These are phyloP conservation scores for Pichia sp. DNA, from an alignment of 1,139 yeast genomes.

Conservation along the genomic window DNA sequence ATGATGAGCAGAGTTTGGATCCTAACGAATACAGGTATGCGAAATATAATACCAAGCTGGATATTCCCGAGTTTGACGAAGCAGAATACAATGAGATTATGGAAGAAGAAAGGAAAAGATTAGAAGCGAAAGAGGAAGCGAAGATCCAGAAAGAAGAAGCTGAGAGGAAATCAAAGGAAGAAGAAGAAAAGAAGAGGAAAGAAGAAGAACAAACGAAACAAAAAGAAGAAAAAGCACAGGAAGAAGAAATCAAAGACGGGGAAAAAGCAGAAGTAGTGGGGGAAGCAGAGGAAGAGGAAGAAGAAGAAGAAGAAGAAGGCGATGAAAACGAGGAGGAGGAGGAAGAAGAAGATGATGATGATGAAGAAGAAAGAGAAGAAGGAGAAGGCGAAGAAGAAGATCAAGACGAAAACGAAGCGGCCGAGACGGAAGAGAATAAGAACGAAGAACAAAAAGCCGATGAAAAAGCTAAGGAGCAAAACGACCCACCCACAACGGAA, in stretches of 20 bases:
- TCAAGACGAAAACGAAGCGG: not conserved
- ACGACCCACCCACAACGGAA: not conserved
- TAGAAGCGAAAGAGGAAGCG: not conserved
- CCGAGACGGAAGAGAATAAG: not conserved
- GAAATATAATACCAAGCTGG: slow-evolving; percentile 62
- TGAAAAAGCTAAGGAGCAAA: not conserved
- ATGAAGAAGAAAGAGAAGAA: not conserved
- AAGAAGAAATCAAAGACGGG: not conserved
- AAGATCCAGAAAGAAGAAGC: not conserved
- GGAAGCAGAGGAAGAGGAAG: not conserved
- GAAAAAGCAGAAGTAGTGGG: not conserved
- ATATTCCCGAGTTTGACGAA: slow-evolving; percentile 64
- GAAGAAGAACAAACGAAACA: not conserved
- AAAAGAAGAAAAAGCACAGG: not conserved
- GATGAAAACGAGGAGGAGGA: not conserved
- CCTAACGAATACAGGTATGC: slow-evolving; percentile 60
- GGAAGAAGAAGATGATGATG: not conserved
- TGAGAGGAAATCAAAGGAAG: not conserved
- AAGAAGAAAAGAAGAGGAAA: not conserved
- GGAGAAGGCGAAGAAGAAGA: not conserved
- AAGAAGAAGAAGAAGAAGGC: not conserved
- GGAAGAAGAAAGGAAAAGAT: slow-evolving; percentile 1
- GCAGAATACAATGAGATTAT: slow-evolving; percentile 42
- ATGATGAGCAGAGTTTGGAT: slow-evolving; percentile 15
- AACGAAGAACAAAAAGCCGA: not conserved